Base-by-base conservation (phyloP, 2,329 filamentous ascomycete species). In the Aureobasidium namibiae region DNA sequence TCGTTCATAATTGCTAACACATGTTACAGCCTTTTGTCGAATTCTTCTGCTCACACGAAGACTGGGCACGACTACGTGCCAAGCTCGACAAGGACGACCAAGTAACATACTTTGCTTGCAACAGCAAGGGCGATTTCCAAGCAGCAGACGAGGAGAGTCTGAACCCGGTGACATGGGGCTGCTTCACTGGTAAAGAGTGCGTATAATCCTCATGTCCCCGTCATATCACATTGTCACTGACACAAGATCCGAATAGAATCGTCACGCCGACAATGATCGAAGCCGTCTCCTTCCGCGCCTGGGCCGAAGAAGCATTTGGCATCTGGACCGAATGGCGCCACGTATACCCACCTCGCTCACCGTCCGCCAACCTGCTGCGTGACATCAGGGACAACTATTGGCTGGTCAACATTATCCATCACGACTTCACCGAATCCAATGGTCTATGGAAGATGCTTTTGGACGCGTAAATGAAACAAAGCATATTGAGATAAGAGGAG, bases 221-320 rank as follows among this genome's bases (percentile, higher is more conserved):
- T 16, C 16, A 5, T 9, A 8, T 21, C 39, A 13, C 4, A 39
- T 13, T 4, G 5, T 23, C 11, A 4, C 42, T 45, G n/a, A 45
- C 23, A 29, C 3, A 1, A 16, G 3, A 8, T n/a, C 4, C 41
- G 4, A 38, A 45, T 26, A 54, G 50, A 63, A 97, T 97, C 69
- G 83, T 95, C 60, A 95, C 92, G 23, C 92, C 92, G 3, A 97
- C 92, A 1, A 97, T 97, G 69, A 95, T 97, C 67, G 92, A 97
- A 72, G 89, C 92, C 66, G 90, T 96, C 54, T 94, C 89, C 70
- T 97, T 97, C 80, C 82, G 85, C 63, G 90, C 92, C 8, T 99
- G 94, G 94, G 83, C 85, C 60, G 94, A 97, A 70, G 94, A 99
- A 78, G 92, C 94, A 1, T 99, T 94, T 76, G 88, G 87, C 33